phyloP scores from a whole-genome alignment of 2,329 filamentous ascomycete species.

The Curvularia sp. region DNA sequence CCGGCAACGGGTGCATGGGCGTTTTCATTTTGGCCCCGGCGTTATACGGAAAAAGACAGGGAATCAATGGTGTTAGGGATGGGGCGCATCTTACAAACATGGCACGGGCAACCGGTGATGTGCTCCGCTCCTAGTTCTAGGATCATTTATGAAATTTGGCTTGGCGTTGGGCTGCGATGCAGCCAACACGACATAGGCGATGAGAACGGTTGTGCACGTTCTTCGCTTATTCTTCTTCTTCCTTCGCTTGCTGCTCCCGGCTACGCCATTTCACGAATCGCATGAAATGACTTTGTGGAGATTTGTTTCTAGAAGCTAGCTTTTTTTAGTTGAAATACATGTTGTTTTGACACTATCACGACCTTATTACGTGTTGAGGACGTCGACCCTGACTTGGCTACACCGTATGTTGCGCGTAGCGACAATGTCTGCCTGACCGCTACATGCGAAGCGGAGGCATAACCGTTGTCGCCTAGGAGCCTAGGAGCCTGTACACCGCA shows the following conservation, averaged over 20 bases:
- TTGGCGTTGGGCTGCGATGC: conserved; percentile 21
- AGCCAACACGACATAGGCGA: conserved; percentile 4
- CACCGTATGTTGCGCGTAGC: conserved; percentile 2
- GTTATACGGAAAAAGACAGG: conserved; percentile 27
- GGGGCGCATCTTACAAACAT: conserved; percentile 5
- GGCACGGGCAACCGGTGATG: conserved; percentile 10
- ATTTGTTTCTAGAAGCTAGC: conserved; percentile 18
- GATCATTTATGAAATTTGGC: conserved; percentile 4
- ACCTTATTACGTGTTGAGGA: conserved; percentile 1
- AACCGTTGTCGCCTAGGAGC: not conserved
- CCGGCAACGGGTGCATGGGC: conserved; percentile 14
- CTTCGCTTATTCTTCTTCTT: conserved; percentile 9
- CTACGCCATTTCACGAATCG: conserved; percentile 9
- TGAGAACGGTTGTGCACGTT: conserved; percentile 7
- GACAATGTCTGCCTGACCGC: not conserved
- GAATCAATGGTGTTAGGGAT: conserved; percentile 1
- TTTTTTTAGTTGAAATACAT: conserved; percentile 7
- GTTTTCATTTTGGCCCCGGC: conserved; percentile 28
- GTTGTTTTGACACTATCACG: not conserved
- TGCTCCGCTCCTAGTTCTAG: conserved; percentile 10
- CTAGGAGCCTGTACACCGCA: not conserved
- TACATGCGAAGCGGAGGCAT: conserved; percentile 8
- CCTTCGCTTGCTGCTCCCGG: conserved; percentile 13
- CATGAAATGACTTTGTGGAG: conserved; percentile 9
- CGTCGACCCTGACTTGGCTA: conserved; percentile 5